Base-by-base conservation (phyloP, 2,329 filamentous ascomycete genomes). In the Fusarium euwallaceae region DNA sequence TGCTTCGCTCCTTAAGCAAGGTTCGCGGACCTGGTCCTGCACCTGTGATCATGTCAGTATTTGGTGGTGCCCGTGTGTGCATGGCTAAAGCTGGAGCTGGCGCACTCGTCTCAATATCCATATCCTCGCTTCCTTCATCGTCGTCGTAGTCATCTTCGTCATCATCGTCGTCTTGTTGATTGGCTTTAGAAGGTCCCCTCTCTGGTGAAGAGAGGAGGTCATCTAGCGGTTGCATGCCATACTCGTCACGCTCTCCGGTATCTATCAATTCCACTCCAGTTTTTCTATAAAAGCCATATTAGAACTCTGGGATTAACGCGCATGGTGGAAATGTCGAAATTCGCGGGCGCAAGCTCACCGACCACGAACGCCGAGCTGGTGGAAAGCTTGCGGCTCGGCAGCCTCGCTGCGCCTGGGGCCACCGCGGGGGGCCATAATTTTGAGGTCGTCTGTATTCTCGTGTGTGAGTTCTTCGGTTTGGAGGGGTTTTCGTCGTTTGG, bases 181-280 rank as follows among this genome's bases (percentile, higher is more conserved):
- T 37, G n/a, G 43, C 32, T 29, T n/a, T 74, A 51, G 58, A 76
- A 69, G 34, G 78, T 72, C 71, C 73, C 78, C 92, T 93, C 75
- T 91, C 89, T 16, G 95, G 95, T 22, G 95, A 98, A 10, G 95
- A 98, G 83, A 98, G 98, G 75, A 98, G 91, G 76, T 91, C 91
- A 39, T 96, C 94, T 68, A 98, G 89, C 39, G 94, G 93, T 81
- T 98, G 95, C 86, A 99, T 92, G 82, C 96, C 97, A 87, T 98
- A 88, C 82, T 97, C 95, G 84, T 98, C 96, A 84, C 95, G 93
- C 70, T 92, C 87, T 62, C 94, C 94, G 65, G 87, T 91, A 79
- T 98, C 94, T 78, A 91, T 90, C 36, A 98, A 84, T 1, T 91
- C 93, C 29, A 97, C 89, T 53, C 97, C 97, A 1, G 97, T 99